These are phyloP conservation scores for Phellinidium pouzarii DNA, from an alignment of 1,284 basidiomycete species.

Conservation along the genomic window DNA sequence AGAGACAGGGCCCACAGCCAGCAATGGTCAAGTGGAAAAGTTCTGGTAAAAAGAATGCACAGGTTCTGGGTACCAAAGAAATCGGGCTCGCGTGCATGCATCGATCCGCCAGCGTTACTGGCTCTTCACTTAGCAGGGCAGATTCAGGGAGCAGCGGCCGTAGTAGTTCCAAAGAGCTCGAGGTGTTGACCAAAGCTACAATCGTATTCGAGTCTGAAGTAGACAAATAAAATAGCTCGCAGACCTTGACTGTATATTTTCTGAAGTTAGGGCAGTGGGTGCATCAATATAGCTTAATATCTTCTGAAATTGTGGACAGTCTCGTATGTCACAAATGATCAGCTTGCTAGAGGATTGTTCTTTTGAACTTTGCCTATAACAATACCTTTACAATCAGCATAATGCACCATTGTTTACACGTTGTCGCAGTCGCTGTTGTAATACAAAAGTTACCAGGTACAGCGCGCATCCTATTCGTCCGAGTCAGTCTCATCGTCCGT, in stretches of 20 bases:
- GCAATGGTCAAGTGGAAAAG: slow-evolving; percentile 6
- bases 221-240: slow-evolving; percentile 8
- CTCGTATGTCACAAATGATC: too few relatives aligned
- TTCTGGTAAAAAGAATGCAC: slow-evolving; percentile 1
- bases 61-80: slow-evolving; percentile 14
- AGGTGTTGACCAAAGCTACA: slow-evolving; percentile 10
- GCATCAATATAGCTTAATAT: too few relatives aligned
- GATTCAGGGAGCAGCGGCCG: neutral
- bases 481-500: too few relatives aligned
- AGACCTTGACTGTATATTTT: neutral
- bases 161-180: slow-evolving; percentile 6
- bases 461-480: too few relatives aligned
- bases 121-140: neutral
- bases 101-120: neutral
- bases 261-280: too few relatives aligned
- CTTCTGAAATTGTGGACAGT: too few relatives aligned
- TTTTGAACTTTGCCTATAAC: too few relatives aligned
- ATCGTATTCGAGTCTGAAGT: slow-evolving; percentile 14
- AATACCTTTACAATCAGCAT: too few relatives aligned
- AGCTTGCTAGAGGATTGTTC: too few relatives aligned
- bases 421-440: too few relatives aligned
- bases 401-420: too few relatives aligned
- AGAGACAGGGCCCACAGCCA: slow-evolving; percentile 2
- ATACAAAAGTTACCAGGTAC: too few relatives aligned
- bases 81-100: slow-evolving; percentile 3